Conservation (phyloP, 495 filamentous ascomycete genomes). For the Trichoderma asperelloides region DNA sequence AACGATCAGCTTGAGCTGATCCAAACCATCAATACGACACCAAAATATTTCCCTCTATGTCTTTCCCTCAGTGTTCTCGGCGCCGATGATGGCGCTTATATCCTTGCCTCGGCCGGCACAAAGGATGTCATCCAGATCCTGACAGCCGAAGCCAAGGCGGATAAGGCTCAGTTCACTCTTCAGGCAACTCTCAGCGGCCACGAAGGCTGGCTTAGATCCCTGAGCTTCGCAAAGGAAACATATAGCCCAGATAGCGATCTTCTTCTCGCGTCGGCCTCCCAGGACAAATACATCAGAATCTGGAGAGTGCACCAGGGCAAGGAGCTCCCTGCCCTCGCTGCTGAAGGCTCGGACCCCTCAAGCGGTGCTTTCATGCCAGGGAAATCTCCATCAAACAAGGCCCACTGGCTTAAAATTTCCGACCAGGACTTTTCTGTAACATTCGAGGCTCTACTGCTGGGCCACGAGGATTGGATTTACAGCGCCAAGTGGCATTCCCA, state of each 20-base stretch:
- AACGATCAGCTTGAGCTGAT: slow-evolving; percentile 40
- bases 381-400: slow-evolving; percentile 73
- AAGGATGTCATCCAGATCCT: slow-evolving; percentile 69
- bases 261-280: slow-evolving; percentile 84
- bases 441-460: slow-evolving; percentile 89
- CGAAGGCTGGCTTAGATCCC: slow-evolving; percentile 86
- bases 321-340: slow-evolving; percentile 41
- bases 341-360: slow-evolving; percentile 34
- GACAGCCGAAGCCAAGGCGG: slow-evolving; percentile 35
- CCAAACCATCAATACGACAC: slow-evolving; percentile 64
- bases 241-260: slow-evolving; percentile 49
- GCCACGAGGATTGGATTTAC: slow-evolving; percentile 98
- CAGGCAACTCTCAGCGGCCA: slow-evolving; percentile 79
- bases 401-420: slow-evolving; percentile 52
- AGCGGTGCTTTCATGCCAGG: slow-evolving; percentile 48
- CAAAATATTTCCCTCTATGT: slow-evolving; percentile 71
- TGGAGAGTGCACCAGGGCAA: slow-evolving; percentile 76
- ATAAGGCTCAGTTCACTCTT: slow-evolving; percentile 48
- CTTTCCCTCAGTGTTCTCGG: slow-evolving; percentile 56
- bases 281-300: slow-evolving; percentile 93
- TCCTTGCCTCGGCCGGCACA: slow-evolving; percentile 81
- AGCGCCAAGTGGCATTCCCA: slow-evolving; percentile 65
- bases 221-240: slow-evolving; percentile 64
- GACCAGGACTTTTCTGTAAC: slow-evolving; percentile 64
- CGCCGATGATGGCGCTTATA: slow-evolving; percentile 33